phyloP scores from a whole-genome alignment of 2,329 filamentous ascomycete genomes.

The Cercospora zeina region DNA sequence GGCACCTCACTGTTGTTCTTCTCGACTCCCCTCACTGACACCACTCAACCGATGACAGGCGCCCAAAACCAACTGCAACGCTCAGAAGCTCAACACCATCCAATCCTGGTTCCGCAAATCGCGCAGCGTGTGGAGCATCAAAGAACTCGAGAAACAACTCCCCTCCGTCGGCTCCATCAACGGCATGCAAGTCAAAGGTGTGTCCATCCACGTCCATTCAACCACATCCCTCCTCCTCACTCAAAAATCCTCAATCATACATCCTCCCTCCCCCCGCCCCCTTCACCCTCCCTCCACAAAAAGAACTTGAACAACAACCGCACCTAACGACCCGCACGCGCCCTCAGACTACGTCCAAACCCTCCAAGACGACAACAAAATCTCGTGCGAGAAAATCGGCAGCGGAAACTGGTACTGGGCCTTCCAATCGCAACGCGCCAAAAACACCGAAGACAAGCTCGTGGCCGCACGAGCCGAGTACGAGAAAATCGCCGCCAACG shows the following conservation, averaged over 20 bases:
- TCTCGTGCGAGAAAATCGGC: slow-evolving; percentile 68
- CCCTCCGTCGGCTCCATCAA: slow-evolving; percentile 64
- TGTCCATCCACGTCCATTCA: too few relatives aligned
- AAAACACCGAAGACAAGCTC: slow-evolving; percentile 45
- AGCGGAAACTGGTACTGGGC: slow-evolving; percentile 73
- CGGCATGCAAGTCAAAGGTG: slow-evolving; percentile 56
- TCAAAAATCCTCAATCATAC: not conserved
- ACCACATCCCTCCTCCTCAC: not conserved
- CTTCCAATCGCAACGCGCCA: slow-evolving; percentile 61
- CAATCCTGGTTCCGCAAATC: slow-evolving; percentile 61
- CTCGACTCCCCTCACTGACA: slow-evolving; percentile 12
- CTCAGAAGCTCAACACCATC: slow-evolving; percentile 60
- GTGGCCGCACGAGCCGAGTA: slow-evolving; percentile 43
- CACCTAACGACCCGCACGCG: not conserved
- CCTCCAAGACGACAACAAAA: slow-evolving; percentile 61
- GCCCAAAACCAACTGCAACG: slow-evolving; percentile 59
- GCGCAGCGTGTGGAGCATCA: slow-evolving; percentile 63
- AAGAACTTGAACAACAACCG: too few relatives aligned
- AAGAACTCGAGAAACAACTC: slow-evolving; percentile 66
- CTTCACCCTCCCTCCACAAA: not conserved
- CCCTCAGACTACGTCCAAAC: slow-evolving; percentile 60
- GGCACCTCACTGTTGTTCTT: not conserved
- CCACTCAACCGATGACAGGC: slow-evolving; percentile 40
- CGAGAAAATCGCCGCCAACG: slow-evolving; percentile 41
- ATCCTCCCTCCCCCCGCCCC: not conserved